A percentile compares a stretch with the other conserved stretches of the same genome.
Conservation (phyloP, 1,139 yeast species). For the Taphrina deformans region DNA sequence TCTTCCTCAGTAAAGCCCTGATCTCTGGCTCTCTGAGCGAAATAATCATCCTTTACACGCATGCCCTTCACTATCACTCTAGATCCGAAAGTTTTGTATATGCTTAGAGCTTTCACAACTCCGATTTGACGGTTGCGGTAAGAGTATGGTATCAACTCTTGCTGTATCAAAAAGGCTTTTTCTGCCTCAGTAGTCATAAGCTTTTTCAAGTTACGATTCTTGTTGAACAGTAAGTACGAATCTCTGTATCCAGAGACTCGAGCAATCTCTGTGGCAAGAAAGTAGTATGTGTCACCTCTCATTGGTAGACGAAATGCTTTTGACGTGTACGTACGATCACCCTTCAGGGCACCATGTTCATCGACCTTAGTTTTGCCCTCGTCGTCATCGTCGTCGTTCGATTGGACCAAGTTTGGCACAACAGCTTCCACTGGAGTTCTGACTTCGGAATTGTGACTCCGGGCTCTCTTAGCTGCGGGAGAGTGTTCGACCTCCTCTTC, state of each 20-base stretch:
- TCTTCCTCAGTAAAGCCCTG: slow-evolving; percentile 50
- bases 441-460: background rate
- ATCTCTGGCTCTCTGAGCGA: slow-evolving; percentile 65
- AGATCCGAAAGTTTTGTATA: slow-evolving; percentile 73
- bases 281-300: slow-evolving; percentile 55
- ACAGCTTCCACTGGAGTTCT: background rate
- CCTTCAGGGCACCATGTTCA: slow-evolving; percentile 56
- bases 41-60: slow-evolving; percentile 72
- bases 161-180: slow-evolving; percentile 58
- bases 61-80: slow-evolving; percentile 61
- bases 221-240: slow-evolving; percentile 63
- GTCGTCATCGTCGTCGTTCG: slow-evolving; percentile 48
- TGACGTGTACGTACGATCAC: slow-evolving; percentile 59
- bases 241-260: slow-evolving; percentile 64
- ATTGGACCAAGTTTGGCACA: background rate
- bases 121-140: slow-evolving; percentile 67
- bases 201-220: slow-evolving; percentile 59
- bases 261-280: slow-evolving; percentile 71
- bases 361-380: slow-evolving; percentile 60
- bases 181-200: slow-evolving; percentile 60
- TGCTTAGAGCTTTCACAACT: slow-evolving; percentile 62
- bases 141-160: slow-evolving; percentile 60
- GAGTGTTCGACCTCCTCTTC: slow-evolving; percentile 36
- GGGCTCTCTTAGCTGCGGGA: slow-evolving; percentile 2
- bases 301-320: slow-evolving; percentile 60